Base-by-base conservation (phyloP, 352 stramenopile genomes). In the Phytopythium mirpurense region DNA sequence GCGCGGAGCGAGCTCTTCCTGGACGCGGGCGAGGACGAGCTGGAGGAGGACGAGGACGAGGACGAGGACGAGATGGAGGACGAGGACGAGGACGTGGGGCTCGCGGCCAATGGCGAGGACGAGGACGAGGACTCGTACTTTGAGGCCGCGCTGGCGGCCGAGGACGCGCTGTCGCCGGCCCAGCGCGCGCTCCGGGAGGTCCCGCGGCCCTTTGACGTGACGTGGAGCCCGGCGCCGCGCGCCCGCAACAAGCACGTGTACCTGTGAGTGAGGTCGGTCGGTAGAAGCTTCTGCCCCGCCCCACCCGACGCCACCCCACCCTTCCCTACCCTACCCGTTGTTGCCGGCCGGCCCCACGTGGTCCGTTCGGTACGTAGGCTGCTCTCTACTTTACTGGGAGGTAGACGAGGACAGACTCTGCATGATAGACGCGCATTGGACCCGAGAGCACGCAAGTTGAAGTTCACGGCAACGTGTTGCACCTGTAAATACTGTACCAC, bases 171-270 rank as follows among this genome's bases (percentile, higher is more conserved):
- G 44, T 72, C 60, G 23, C 63, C 72, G 3, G 63, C 81, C 19
- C 57, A 76, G 41, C 51, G 51, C 21, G 67, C 64, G 41, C 66
- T 82, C 29, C 46, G 56, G 26, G 57, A 88, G 29, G 32, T 83
- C 50, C 67, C 65, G 35, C 65, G 74, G 26, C 78, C 81, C 8
- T 91, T 91, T 54, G 81, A 91, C 56, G 81, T 89, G 57, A 88
- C 78, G 29, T 91, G 72, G 72, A 88, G 75, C 52, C 72, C 65
- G 11, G 23, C 71, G 47, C 74, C 76, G 18, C 70, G 72, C 44
- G 41, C 74, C 36, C 79, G 66, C 54, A 88, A 91, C 78, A 86
- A 81, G 65, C 78, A 91, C 69, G 67, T 89, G 72, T 91, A 88
- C 59, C 67, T 89, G 57, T 88, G 80, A 65, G 57, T 54, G 37